Evolutionary conservation across 495 filamentous ascomycete species (phyloP).

Genomic region (Elaphomyces granulatus): DNA sequence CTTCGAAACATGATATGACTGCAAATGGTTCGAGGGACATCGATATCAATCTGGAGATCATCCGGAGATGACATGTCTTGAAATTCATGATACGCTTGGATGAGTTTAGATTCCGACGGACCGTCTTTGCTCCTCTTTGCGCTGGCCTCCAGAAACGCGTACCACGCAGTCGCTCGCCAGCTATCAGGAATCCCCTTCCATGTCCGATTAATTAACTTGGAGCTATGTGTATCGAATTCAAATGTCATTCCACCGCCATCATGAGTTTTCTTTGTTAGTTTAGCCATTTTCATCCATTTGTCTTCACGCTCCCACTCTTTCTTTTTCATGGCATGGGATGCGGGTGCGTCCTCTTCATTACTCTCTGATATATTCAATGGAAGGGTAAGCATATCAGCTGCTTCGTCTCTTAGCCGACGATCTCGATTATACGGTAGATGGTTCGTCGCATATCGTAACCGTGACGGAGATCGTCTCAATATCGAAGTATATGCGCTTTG

Average conservation of each 20-base stretch:
- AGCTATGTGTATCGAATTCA: constrained; percentile 69
- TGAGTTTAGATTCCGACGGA: constrained; percentile 55
- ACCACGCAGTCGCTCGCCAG: constrained; percentile 90
- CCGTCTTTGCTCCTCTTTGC: constrained; percentile 48
- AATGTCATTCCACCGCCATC: constrained; percentile 75
- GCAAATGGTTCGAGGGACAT: constrained; percentile 90
- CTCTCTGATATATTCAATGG: constrained; percentile 51
- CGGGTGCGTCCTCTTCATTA: constrained; percentile 39
- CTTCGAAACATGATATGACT: constrained; percentile 96
- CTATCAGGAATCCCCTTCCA: constrained; percentile 99
- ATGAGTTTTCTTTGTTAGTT: constrained; percentile 37
- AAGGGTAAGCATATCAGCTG: constrained; percentile 75
- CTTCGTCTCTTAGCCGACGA: constrained; percentile 65
- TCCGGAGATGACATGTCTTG: constrained; percentile 64
- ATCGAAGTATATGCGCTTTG: constrained; percentile 30
- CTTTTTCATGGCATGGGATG: constrained; percentile 45
- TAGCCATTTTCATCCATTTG: constrained; percentile 97
- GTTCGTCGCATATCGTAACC: constrained; percentile 52
- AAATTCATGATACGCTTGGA: constrained; percentile 51
- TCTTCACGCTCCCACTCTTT: constrained; percentile 78
- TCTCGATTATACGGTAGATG: constrained; percentile 62
- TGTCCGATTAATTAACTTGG: constrained; percentile 77
- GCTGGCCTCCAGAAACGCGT: constrained; percentile 76
- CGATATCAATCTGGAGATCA: constrained; percentile 94
- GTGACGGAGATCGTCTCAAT: constrained; percentile 26